Evolutionary conservation across 257 asterid species (phyloP), one percentile per base, ranked within the genome.

Genomic region (Agastache rugosa): DNA sequence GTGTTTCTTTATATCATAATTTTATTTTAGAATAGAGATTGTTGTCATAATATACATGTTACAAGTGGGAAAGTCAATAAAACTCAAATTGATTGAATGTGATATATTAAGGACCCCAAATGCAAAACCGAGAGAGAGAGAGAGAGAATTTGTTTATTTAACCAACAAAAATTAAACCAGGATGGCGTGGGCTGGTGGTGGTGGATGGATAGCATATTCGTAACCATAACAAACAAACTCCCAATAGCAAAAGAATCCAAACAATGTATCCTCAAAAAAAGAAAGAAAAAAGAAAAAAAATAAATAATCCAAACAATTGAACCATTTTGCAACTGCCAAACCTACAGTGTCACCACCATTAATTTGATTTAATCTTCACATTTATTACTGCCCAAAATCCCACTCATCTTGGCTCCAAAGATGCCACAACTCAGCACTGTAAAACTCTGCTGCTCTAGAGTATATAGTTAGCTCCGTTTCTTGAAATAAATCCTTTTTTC

Each of bases 121-220:
- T n/a, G n/a, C n/a, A n/a, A n/a, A n/a, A n/a, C n/a, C 11, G 48
- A 61, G 51, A 66, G 56, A 14, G 15, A 20, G 37, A 25, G 55
- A 45, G 37, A 15, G 23, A 44, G 39, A 14, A 2, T 0, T 7
- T 51, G 12, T 19, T 19, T 19, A 8, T 19, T 19, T 14, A 45
- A 5, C 12, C 11, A 63, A 8, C 19, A 3, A 20, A 55, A 59
- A n/a, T 58, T 23, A 16, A 44, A 16, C 22, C 12, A 8, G 8
- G 12, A 14, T 11, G 44, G 35, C 23, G 5, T 7, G 27, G 22
- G 45, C 17, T 27, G 39, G 20, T 48, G 67, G 41, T 10, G 73
- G 27, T 15, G 66, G 55, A 67, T 37, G 78, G 86, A 83, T 80
- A 60, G 78, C 64, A 80, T 77, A 83, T 80, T 77, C 87, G 4